Evolutionary conservation across 2,329 filamentous ascomycete species (phyloP).

Genomic region (Emericellopsis atlantica): DNA sequence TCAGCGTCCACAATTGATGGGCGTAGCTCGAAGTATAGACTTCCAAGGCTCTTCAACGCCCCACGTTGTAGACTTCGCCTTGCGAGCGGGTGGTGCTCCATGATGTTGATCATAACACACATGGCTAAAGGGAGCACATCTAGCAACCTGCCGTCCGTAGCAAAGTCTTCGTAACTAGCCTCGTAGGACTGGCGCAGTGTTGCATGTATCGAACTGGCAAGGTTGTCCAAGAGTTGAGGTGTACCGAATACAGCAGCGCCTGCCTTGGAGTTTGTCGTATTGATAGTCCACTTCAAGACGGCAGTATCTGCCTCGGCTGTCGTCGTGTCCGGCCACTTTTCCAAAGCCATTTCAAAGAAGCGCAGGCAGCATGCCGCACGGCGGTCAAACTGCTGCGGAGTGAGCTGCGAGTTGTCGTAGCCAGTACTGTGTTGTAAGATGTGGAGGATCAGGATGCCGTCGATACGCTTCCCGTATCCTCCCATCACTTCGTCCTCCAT

Average conservation of each 20-base stretch:
- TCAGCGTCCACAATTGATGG: conserved; percentile 55
- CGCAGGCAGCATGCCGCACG: conserved; percentile 15
- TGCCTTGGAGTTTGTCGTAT: conserved; percentile 72
- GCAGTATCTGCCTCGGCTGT: conserved; percentile 13
- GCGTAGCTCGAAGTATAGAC: conserved; percentile 55
- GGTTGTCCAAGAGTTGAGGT: conserved; percentile 35
- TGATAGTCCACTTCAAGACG: conserved; percentile 54
- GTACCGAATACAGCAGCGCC: conserved; percentile 59
- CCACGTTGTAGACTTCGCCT: conserved; percentile 23
- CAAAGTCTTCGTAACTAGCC: conserved; percentile 28
- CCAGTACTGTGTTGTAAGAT: no score
- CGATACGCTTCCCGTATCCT: conserved; percentile 10
- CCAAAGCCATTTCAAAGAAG: conserved; percentile 15
- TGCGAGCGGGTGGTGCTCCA: conserved; percentile 60
- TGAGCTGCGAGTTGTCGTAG: not conserved
- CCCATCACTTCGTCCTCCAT: conserved; percentile 5
- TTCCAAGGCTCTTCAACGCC: conserved; percentile 47
- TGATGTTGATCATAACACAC: conserved; percentile 77
- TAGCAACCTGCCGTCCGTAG: no score
- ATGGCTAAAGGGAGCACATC: conserved; percentile 67
- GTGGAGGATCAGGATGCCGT: conserved; percentile 25
- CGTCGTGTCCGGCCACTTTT: conserved; percentile 15
- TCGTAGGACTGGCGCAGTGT: conserved; percentile 35
- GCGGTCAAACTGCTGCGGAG: not conserved
- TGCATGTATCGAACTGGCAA: conserved; percentile 36